Base-by-base conservation (phyloP, 2,329 filamentous ascomycete genomes). In the Sphaerostilbella broomeana region DNA sequence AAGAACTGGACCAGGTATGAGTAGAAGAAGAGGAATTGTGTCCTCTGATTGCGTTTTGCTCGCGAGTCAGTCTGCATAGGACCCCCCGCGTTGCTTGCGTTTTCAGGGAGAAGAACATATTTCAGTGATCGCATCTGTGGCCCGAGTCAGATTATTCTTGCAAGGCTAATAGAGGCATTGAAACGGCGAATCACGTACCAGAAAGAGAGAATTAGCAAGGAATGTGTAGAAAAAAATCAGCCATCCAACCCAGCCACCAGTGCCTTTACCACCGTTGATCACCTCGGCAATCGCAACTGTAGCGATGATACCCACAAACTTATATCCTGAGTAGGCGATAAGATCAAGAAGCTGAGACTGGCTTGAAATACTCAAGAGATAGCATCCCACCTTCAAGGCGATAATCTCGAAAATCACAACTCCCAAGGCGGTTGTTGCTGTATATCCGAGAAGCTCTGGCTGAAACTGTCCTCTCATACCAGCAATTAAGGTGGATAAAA, bases 311-410 rank as follows among this genome's bases (percentile, higher is more conserved):
- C 90, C 92, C 19, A 98, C 90, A 56, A 98, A 98, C 63, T 98
- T 98, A 69, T 98, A 98, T 15, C 94, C 94, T 2, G 85, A 90
- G 66, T 98, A 98, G 5, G 94, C 94, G 38, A 98, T 83, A 35
- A 98, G 67, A 55, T 98, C 92, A 43, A 97, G 77, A 37, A 97
- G 76, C 60, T 97, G 92, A 12, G 85, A 92, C 51, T 94, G 86
- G 59, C 92, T 94, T 52, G 81, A 94, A 62, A 98, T 97, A 65
- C 79, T 88, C 35, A 98, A 67, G 39, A 98, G 79, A 58, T 97
- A 98, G 61, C 86, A 94, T 37, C 90, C 92, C 18, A 95, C 70
- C 66, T 95, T 94, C 49, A 98, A 69, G 25, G 86, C 79, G n/a
- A 92, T 58, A 35, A 98, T 90, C 66, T 98, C 92, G 38, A 95